These are phyloP conservation scores for Lachnellula arida DNA, from an alignment of 2,329 filamentous ascomycete species.

Conservation along the genomic window DNA sequence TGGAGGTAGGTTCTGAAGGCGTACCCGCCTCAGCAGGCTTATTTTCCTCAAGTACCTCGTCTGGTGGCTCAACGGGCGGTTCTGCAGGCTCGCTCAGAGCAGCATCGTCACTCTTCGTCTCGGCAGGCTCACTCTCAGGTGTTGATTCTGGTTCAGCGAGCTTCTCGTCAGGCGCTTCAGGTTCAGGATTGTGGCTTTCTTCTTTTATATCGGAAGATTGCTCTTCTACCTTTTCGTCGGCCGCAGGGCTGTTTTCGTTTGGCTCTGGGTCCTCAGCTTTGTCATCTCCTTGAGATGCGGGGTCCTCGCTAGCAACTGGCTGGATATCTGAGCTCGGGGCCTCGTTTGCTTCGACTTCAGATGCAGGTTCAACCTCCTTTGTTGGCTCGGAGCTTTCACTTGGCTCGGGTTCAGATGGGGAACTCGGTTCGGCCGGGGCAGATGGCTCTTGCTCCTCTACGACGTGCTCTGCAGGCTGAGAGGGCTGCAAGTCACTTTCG, in stretches of 20 bases:
- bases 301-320: not conserved
- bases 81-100: not conserved
- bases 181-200: not conserved
- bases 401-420: no score
- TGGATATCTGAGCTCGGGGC: not conserved
- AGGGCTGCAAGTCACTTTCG: no score
- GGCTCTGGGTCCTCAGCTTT: not conserved
- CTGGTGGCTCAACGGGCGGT: not conserved
- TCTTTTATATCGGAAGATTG: not conserved
- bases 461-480: no score
- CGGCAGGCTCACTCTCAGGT: not conserved
- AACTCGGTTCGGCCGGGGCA: no score
- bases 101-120: not conserved
- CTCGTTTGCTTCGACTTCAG: not conserved
- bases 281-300: not conserved
- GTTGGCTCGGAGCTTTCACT: no score
- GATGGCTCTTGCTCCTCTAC: no score
- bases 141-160: not conserved
- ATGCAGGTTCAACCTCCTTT: not conserved
- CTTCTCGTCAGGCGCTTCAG: not conserved
- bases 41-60: not conserved
- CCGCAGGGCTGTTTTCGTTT: not conserved
- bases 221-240: not conserved
- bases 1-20: not conserved
- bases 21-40: not conserved